Evolutionary conservation across 352 stramenopile genomes (phyloP).

Genomic region (Stephanocyclus meneghinianus): DNA sequence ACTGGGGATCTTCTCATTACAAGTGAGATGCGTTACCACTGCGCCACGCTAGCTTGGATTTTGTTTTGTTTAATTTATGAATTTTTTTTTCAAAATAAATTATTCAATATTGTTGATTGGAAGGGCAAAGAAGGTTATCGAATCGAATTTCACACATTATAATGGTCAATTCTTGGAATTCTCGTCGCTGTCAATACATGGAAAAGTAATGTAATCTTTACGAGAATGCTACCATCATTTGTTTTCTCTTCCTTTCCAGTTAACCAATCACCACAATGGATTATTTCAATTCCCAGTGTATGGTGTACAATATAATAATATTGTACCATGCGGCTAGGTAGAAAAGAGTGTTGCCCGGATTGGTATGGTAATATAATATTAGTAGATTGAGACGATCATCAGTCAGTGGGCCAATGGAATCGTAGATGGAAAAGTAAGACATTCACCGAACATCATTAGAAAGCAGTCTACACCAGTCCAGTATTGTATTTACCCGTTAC

Average conservation of each 20-base stretch:
- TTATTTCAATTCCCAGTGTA: too few species aligned
- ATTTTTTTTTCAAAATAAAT: too few species aligned
- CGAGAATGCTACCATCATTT: background rate
- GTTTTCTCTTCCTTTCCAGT: background rate
- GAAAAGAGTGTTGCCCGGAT: too few species aligned
- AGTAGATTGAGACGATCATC: too few species aligned
- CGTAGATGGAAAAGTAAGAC: too few species aligned
- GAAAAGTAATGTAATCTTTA: background rate
- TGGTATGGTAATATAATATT: too few species aligned
- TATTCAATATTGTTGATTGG: too few species aligned
- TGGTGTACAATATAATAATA: too few species aligned
- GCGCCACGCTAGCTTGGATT: constrained; percentile 61
- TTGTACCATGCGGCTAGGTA: too few species aligned
- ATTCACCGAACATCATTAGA: too few species aligned
- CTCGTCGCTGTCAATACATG: background rate
- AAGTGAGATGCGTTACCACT: constrained; percentile 82
- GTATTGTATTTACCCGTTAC: background rate
- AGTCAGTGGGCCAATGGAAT: too few species aligned
- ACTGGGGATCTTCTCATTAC: constrained; percentile 82
- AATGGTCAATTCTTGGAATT: background rate
- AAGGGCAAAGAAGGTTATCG: background rate
- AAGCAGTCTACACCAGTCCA: background rate
- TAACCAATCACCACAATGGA: too few species aligned
- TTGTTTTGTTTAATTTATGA: background rate
- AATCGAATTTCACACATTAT: background rate